Evolutionary conservation across 2,329 filamentous ascomycete species (phyloP), one percentile per base, ranked within the genome.

Genomic region (Sporothrix curviconia): DNA sequence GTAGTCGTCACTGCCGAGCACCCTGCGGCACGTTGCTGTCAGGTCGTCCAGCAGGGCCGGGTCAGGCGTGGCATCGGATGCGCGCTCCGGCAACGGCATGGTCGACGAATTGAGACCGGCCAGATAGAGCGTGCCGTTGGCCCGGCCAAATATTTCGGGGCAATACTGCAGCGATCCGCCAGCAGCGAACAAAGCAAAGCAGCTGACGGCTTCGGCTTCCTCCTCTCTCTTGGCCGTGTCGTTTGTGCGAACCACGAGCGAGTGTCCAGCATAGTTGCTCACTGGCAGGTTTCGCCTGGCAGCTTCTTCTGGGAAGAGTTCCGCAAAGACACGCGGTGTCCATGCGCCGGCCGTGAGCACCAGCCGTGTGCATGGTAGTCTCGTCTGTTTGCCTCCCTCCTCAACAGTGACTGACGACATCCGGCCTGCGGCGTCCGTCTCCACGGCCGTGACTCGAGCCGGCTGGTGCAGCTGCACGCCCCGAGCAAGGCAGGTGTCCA

Each of bases 301-400:
- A 0, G 82, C 82, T 3, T 15, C 14, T 1, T 28, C 47, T 2
- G 46, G 52, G 65, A 92, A 92, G 15, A 92, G 77, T 0, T 74
- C 71, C 2, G 71, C 64, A 66, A 90, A 86, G n/a, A 89, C 82
- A 32, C 72, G 70, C 0, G 82, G 78, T 0, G 87, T 86, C 89
- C 89, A 92, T 3, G 83, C 80, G 3, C 89, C 89, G 0, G 86
- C 80, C 0, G 86, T 73, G 59, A 92, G 77, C 15, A 92, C 72
- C 24, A 92, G 68, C 11, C 81, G 79, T 0, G 79, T 81, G 65
- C 86, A 89, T 0, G 84, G 78, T 2, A 92, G 66, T 43, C 80
- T 72, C 2, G 70, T 73, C 64, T 78, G 76, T 7, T 69, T 70
- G 14, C 40, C 22, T 14, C 22, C 40, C 8, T n/a, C 22, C 22